phyloP scores from a whole-genome alignment of 140 eudicot species.

The Bidens hawaiensis region DNA sequence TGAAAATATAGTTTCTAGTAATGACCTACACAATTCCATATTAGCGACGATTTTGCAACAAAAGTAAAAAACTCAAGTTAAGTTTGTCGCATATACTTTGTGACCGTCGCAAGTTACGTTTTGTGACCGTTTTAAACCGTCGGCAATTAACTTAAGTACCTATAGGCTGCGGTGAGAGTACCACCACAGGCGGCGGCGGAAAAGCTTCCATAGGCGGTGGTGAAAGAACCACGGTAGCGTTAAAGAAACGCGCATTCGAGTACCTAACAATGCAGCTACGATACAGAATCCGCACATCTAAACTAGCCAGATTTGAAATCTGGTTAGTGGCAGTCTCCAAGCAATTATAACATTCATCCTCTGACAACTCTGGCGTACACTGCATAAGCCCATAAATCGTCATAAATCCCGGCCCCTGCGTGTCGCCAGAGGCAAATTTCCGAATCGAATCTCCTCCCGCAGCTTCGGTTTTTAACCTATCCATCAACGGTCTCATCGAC shows the following conservation, averaged over 20 bases:
- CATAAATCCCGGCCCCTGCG: not conserved
- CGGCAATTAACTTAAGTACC: too few relatives aligned
- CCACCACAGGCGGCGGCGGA: conserved; percentile 4
- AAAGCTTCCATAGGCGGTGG: conserved; percentile 22
- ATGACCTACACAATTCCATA: too few relatives aligned
- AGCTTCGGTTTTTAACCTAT: conserved; percentile 12
- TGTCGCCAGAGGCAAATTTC: conserved; percentile 28
- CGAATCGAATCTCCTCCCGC: conserved; percentile 23
- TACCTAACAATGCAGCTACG: conserved; percentile 50
- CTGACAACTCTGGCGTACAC: conserved; percentile 48
- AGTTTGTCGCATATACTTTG: too few relatives aligned
- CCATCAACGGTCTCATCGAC: conserved; percentile 15
- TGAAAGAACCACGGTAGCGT: conserved; percentile 6
- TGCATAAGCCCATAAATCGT: conserved; percentile 39
- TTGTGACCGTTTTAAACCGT: too few relatives aligned
- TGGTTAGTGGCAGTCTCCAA: not conserved
- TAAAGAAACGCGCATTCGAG: conserved; percentile 23
- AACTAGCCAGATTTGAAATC: conserved; percentile 4
- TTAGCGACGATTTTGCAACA: too few relatives aligned
- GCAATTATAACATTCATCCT: conserved; percentile 20
- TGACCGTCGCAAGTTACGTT: too few relatives aligned
- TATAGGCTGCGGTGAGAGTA: conserved; percentile 9
- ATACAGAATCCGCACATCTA: conserved; percentile 28
- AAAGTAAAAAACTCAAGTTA: too few relatives aligned
- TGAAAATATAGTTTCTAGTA: too few relatives aligned